phyloP scores from a whole-genome alignment of 192 early-diverging fungal genomes.

The Coemansia sp. region DNA sequence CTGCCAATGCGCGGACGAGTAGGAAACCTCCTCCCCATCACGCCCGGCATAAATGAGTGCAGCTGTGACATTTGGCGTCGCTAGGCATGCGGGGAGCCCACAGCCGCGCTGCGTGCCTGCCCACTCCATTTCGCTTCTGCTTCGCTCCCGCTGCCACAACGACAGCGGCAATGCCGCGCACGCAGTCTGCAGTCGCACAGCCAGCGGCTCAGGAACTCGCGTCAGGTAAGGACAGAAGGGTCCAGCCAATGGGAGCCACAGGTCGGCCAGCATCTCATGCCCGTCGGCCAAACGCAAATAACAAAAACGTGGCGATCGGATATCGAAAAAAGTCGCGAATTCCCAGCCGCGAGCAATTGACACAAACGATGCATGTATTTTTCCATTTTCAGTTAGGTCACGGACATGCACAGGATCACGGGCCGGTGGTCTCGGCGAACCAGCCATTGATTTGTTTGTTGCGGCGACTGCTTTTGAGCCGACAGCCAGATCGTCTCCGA shows the following conservation, averaged over 20 bases:
- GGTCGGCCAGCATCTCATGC: background rate
- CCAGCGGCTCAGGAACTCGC: background rate
- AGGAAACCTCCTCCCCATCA: too few relatives aligned
- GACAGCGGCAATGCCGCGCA: conserved; percentile 1
- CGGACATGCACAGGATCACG: background rate
- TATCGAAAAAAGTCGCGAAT: background rate
- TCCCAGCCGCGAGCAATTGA: background rate
- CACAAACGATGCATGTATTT: background rate
- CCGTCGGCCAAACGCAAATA: background rate
- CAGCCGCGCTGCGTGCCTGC: too few relatives aligned
- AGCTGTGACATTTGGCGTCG: too few relatives aligned
- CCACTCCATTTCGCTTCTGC: too few relatives aligned
- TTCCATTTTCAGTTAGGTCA: background rate
- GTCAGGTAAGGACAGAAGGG: background rate
- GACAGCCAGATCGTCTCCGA: too few relatives aligned
- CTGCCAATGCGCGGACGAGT: too few relatives aligned
- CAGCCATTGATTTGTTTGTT: background rate
- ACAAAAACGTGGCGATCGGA: conserved; percentile 11
- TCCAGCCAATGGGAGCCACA: background rate
- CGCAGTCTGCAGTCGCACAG: background rate
- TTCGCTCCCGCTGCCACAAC: background rate
- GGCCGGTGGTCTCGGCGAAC: background rate
- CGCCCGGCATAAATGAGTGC: too few relatives aligned
- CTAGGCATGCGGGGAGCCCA: too few relatives aligned
- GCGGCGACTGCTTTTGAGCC: too few relatives aligned